Conservation (phyloP, 257 asterid genomes). For the Thymus quinquecostatus region DNA sequence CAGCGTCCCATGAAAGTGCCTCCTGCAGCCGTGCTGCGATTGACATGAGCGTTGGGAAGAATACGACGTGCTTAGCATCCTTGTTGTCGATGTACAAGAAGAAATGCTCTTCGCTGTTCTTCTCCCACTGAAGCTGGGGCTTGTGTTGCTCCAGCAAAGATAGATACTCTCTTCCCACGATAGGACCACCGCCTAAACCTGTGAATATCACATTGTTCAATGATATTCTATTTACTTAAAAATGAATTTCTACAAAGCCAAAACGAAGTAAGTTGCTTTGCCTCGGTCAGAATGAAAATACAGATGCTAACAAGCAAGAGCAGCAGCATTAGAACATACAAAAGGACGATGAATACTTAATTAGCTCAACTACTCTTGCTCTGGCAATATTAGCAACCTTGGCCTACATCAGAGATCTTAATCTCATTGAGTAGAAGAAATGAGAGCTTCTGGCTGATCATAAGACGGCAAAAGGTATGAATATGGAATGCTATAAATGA, state of each 20-base stretch:
- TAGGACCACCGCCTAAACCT: conserved; percentile 91
- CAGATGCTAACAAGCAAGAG: background rate
- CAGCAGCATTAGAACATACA: background rate
- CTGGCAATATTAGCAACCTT: background rate
- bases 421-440: background rate
- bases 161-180: conserved; percentile 73
- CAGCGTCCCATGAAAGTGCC: conserved; percentile 83
- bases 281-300: background rate
- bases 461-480: background rate
- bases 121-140: conserved; percentile 85
- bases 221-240: background rate
- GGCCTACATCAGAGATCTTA: background rate
- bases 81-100: conserved; percentile 72
- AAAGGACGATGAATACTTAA: background rate
- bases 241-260: background rate
- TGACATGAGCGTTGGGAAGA: conserved; percentile 82
- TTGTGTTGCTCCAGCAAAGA: conserved; percentile 75
- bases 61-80: conserved; percentile 67
- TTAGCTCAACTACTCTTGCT: background rate
- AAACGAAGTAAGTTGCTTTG: background rate
- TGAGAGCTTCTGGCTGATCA: background rate
- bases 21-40: conserved; percentile 69
- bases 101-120: conserved; percentile 87
- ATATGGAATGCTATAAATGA: background rate
- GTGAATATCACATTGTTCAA: conserved; percentile 24